Evolutionary conservation across 1,284 basidiomycete genomes (phyloP), one percentile per base, ranked within the genome.

Genomic region (Malassezia yamatoensis): DNA sequence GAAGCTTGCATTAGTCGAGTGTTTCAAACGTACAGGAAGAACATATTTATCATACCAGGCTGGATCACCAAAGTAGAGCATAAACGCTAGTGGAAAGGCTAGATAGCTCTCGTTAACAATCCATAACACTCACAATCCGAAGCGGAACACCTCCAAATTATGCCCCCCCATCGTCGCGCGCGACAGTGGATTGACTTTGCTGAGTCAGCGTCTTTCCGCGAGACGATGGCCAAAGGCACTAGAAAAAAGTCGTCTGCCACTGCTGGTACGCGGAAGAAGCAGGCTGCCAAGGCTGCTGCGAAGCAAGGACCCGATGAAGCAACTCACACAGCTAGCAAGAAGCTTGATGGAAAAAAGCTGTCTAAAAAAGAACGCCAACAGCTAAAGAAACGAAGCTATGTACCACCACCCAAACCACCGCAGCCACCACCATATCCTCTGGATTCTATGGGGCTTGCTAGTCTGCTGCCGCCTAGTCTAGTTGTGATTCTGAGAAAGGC

Each of bases 341-440:
- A 29, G 7, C 4, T 29, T 29, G 51, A 45, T 34, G 56, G 58
- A 41, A 72, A 70, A 60, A 68, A 68, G 53, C 62, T 67, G 53
- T 67, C 62, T 43, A 64, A 63, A 47, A 64, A 63, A 24, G 65
- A 64, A 44, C 59, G 61, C 52, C 65, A 67, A 47, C 55, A 53
- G 21, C 63, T 62, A 16, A 68, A 66, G 56, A 72, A 70, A 54
- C 70, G 70, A 58, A 63, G 67, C 39, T 73, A 61, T 39, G 64
- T 72, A 13, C 70, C 70, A 15, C 69, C 70, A 8, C 62, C 67
- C 15, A 72, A 72, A 44, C 90, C 90, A 32, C 82, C 83, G 0
- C 86, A 89, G 16, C 81, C 85, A 0, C 82, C 85, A 50, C 86
- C 84, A 13, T 90, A 96, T 79, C 94, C 94, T 5, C 80, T 98